Evolutionary conservation across 176 grass and related monocot species (phyloP), one percentile per base, ranked within the genome.

Genomic region (Oryza coarctata): DNA sequence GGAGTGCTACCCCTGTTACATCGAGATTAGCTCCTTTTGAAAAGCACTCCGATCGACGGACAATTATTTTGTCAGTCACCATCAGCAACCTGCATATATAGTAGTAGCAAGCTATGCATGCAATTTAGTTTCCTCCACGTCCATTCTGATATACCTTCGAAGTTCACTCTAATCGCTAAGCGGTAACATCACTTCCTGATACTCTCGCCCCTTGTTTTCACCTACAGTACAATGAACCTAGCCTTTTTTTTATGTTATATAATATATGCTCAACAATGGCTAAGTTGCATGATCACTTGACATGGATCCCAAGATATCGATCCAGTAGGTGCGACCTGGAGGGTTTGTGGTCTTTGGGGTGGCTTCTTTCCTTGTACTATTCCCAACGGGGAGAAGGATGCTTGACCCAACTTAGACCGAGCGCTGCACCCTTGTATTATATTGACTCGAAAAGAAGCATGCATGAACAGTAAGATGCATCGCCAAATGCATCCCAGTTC

Each of bases 321-420:
- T 86, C 80, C 50, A 88, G 83, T 82, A 78, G 83, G 80, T 90
- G 65, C 85, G 65, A 82, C 84, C 73, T 65, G 65, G 41, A 65
- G 71, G 72, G 87, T 88, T 78, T 90, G 83, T 77, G n/a, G 50
- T 60, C 50, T 43, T 58, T 39, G 20, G 69, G 80, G 83, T 87
- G 88, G 27, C 55, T 82, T 86, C 73, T 81, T 86, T 64, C 87
- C 38, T 66, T 84, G 18, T 77, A 63, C 74, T 31, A 33, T 84
- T 92, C 78, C 78, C 82, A 81, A 83, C 10, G 60, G 68, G 70
- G 93, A 94, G 87, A 95, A 87, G 85, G 93, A 95, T 95, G 81
- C 70, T 64, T 84, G 87, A 95, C 60, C 93, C 85, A 92, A 95
- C 82, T n/a, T n/a, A 17, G 45, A 62, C 26, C 76, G 61, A 26